Conservation (phyloP, 2,329 filamentous ascomycete genomes). For the Kalmusia sp. region DNA sequence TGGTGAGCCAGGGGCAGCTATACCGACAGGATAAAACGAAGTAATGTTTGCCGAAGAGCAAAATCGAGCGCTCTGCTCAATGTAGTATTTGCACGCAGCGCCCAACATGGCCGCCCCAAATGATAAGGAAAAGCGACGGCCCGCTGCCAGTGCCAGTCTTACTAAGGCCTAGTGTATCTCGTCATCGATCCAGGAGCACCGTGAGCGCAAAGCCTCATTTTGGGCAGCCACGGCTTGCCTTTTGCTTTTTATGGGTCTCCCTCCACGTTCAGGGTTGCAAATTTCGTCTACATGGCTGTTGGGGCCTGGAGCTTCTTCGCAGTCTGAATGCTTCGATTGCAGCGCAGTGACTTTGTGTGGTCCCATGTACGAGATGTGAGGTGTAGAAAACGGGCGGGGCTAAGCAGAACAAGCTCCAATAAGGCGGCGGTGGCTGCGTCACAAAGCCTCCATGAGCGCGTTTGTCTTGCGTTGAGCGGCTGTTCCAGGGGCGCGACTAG, state of each 20-base stretch:
- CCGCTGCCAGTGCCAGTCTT: not conserved
- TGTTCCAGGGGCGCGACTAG: not conserved
- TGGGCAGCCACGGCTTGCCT: not conserved
- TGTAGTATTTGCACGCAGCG: not conserved
- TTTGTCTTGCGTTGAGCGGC: conserved; percentile 11
- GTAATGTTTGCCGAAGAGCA: not conserved
- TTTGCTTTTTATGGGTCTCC: not conserved
- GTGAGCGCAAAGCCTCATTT: conserved; percentile 2
- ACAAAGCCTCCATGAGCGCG: conserved; percentile 16
- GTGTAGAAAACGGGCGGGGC: conserved; percentile 12
- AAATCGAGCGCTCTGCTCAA: not conserved
- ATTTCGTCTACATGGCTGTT: not conserved
- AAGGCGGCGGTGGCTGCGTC: conserved; percentile 21
- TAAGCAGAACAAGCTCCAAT: conserved; percentile 26
- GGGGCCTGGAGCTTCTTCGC: not conserved
- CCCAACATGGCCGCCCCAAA: not conserved
- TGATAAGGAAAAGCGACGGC: not conserved
- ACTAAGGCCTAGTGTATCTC: conserved; percentile 5
- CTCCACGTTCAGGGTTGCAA: conserved; percentile 2
- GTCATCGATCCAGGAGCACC: conserved; percentile 4
- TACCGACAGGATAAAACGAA: not conserved
- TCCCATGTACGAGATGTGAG: not conserved
- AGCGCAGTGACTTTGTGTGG: not conserved
- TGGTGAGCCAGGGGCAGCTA: not conserved
- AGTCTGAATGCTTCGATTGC: not conserved